Evolutionary conservation across 75 land plant genomes (phyloP).

Genomic region (Pinus taeda): DNA sequence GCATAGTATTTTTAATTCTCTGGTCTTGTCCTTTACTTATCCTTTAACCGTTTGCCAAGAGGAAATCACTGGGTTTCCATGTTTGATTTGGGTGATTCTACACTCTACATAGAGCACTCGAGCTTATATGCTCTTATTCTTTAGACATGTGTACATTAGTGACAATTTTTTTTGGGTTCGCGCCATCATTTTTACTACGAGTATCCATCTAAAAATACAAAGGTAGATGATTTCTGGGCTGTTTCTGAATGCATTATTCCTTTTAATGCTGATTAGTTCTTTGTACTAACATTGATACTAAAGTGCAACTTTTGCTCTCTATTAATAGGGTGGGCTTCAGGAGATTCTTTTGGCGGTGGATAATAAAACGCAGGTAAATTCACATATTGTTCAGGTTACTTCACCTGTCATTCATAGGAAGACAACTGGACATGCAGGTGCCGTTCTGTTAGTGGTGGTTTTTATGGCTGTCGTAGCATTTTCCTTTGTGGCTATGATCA

Average conservation of each 20-base stretch:
- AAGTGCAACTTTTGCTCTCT: no score
- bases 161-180: background rate
- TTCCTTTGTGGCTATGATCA: constrained; percentile 30
- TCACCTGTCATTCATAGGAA: constrained; percentile 4
- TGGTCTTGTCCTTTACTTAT: background rate
- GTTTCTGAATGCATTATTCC: no score
- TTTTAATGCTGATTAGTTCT: no score
- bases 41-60: background rate
- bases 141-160: background rate
- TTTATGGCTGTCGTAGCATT: constrained; percentile 14
- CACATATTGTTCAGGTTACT: constrained; percentile 6
- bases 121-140: background rate
- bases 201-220: background rate
- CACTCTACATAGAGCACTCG: background rate
- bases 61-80: background rate
- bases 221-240: no score
- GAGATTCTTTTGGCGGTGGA: constrained; percentile 17
- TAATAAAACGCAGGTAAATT: background rate
- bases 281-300: no score
- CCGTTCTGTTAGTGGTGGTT: constrained; percentile 17
- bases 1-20: background rate
- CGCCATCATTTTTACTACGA: background rate
- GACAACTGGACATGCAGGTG: constrained; percentile 12
- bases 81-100: background rate
- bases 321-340: constrained; percentile 29